These are phyloP conservation scores for Pseudogymnoascus sp. DNA, from an alignment of 2,329 filamentous ascomycete species.

Conservation along the genomic window DNA sequence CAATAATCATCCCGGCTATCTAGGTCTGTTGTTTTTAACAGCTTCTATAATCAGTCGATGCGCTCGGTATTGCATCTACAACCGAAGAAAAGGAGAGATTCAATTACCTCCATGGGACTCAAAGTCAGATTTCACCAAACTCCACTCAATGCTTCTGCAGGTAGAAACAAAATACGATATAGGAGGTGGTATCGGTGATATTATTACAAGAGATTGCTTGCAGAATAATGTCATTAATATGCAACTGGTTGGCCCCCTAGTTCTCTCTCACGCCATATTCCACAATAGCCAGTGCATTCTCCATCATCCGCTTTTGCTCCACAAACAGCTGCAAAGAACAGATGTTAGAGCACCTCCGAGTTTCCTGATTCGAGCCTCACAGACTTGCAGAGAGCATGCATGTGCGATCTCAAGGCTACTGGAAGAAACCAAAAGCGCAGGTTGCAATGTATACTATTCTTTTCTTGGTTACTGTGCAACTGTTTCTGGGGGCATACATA, in stretches of 20 bases:
- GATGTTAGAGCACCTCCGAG: slow-evolving; percentile 25
- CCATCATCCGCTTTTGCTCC: slow-evolving; percentile 30
- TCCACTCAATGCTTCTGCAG: slow-evolving; percentile 27
- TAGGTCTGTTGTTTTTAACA: slow-evolving; percentile 27
- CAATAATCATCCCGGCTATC: slow-evolving; percentile 20
- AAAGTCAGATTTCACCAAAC: slow-evolving; percentile 28
- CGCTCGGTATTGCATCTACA: slow-evolving; percentile 25
- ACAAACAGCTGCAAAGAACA: slow-evolving; percentile 21
- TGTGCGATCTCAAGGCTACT: slow-evolving; percentile 24
- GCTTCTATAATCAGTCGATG: slow-evolving; percentile 29
- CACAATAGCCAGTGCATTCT: slow-evolving; percentile 31
- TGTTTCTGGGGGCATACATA: slow-evolving; percentile 15
- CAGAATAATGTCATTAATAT: slow-evolving; percentile 17
- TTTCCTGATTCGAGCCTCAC: slow-evolving; percentile 24
- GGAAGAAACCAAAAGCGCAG: slow-evolving; percentile 17
- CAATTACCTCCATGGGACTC: slow-evolving; percentile 30
- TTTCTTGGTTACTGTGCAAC: slow-evolving; percentile 30
- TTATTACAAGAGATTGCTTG: slow-evolving; percentile 13
- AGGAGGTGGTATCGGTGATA: slow-evolving; percentile 19
- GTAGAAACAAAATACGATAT: slow-evolving; percentile 28
- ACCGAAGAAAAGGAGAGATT: slow-evolving; percentile 16
- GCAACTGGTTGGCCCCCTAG: slow-evolving; percentile 22
- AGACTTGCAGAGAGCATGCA: slow-evolving; percentile 26
- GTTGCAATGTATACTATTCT: slow-evolving; percentile 23
- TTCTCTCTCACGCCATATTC: slow-evolving; percentile 29